Conservation (phyloP, 2,329 filamentous ascomycete genomes). For the Colletotrichum liriopes region DNA sequence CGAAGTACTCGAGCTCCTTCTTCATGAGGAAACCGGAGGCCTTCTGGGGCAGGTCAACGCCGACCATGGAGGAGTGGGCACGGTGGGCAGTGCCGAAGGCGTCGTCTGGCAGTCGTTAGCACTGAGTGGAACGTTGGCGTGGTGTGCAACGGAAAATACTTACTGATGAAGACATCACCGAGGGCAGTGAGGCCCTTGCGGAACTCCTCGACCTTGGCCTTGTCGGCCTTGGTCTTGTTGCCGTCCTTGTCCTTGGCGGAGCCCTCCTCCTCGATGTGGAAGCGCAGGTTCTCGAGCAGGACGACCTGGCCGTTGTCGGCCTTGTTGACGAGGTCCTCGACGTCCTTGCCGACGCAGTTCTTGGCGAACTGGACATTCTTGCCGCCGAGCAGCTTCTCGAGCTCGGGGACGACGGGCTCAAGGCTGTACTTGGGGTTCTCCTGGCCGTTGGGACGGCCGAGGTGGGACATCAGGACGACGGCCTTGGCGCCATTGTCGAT, state of each 20-base stretch:
- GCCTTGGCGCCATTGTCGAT: constrained; percentile 91
- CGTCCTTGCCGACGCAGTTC: constrained; percentile 91
- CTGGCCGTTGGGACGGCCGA: constrained; percentile 94
- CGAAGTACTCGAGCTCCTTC: constrained; percentile 99
- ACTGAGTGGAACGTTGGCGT: neutral
- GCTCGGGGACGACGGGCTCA: constrained; percentile 90
- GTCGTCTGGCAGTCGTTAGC: constrained; percentile 76
- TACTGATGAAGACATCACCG: constrained; percentile 96
- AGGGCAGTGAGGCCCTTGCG: constrained; percentile 94
- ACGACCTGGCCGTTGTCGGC: constrained; percentile 87
- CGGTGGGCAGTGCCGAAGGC: constrained; percentile 99
- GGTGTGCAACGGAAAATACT: constrained; percentile 54
- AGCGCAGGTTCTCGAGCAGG: constrained; percentile 96
- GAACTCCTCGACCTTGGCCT: constrained; percentile 92
- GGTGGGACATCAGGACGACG: constrained; percentile 97
- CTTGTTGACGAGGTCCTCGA: constrained; percentile 90
- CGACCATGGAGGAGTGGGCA: constrained; percentile 99
- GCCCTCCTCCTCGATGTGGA: constrained; percentile 98
- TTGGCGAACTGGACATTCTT: constrained; percentile 90
- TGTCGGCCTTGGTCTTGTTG: constrained; percentile 98
- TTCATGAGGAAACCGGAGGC: constrained; percentile 99
- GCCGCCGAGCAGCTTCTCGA: constrained; percentile 89
- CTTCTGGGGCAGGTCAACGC: constrained; percentile 95
- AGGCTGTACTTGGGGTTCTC: constrained; percentile 94
- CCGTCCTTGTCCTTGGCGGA: constrained; percentile 93